Evolutionary conservation across 495 filamentous ascomycete genomes (phyloP), one percentile per base, ranked within the genome.

Genomic region (Tuber borchii): DNA sequence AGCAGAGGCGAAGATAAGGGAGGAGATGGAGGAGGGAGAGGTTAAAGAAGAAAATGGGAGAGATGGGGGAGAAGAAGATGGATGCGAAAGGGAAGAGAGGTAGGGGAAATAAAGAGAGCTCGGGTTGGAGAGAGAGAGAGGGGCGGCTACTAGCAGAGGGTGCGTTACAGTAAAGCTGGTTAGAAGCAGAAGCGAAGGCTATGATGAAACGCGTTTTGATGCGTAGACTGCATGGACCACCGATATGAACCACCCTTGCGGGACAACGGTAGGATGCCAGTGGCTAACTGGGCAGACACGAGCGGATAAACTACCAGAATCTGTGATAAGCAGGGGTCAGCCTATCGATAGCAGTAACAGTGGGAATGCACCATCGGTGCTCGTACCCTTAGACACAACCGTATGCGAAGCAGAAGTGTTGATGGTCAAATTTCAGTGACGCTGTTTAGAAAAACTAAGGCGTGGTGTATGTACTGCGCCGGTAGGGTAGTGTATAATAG

Each of bases 141-240:
- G n/a, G 70, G 70, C 70, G 77, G 74, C 74, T 75, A 48, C 46
- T 26, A 75, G 48, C 73, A 79, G 71, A n/a, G 70, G 68, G 56
- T n/a, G 72, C 71, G 71, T 72, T 31, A 37, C 34, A 37, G 34
- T 37, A 72, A 61, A 69, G 77, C 17, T 61, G 48, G 70, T 43
- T 68, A 17, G 78, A 70, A 51, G 73, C 68, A 79, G 78, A 71
- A 69, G 70, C 74, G 78, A 73, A 70, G 73, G 73, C 72, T 79
- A 73, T 72, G 77, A 78, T 79, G 78, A 75, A 79, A 79, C 78
- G 72, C 76, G 78, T 71, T 79, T 71, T 73, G 75, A 79, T 76
- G 76, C 68, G 76, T 65, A 79, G 78, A 19, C 42, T 71, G 76
- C 73, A 79, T 74, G 42, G 74, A 78, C 77, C 43, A 78, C 46